Evolutionary conservation across 140 eudicot genomes (phyloP), one percentile per base, ranked within the genome.

Genomic region (Flaveria floridana): DNA sequence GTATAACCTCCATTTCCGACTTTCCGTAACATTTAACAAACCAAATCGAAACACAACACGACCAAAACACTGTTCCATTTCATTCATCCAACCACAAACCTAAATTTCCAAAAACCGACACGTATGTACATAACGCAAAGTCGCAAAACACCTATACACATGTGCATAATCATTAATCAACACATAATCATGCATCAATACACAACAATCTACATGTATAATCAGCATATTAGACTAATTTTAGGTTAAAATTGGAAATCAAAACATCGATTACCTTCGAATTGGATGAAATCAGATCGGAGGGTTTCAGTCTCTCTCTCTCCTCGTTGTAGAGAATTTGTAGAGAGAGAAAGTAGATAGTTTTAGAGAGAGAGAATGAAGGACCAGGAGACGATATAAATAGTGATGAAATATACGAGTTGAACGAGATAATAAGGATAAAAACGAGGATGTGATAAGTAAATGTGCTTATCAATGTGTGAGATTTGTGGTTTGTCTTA

Each of bases 371-470:
- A 71, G 52, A 26, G 28, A 44, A 62, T 50, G 78, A 71, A 64
- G 39, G 57, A 78, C 71, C 81, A 69, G 21, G 78, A 72, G 68
- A 79, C 72, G 82, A 66, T 72, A 72, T 79, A 78, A 48, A 78
- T 71, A 71, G 73, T 37, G 56, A 72, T 30, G 58, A 50, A 42
- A 73, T 50, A 65, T 71, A 65, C 68, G 82, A 72, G 73, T 21
- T 34, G 41, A 34, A 34, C 41, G 41, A 34, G 41, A 34, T 34
- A 34, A 34, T 34, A 34, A 34, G 41, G 41, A 34, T 5, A 5
- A 5, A 34, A 34, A 34, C 41, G 7, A 5, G 41, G 41, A 34
- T 34, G 41, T 34, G 41, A 34, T 34, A 34, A 0, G 41, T 34
- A 1, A 5, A 0, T 0, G 41, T 34, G 41, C 41, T 34, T 34